Percentiles rank a stretch among this genome's conserved stretches.
phyloP scores from a whole-genome alignment of 1,284 basidiomycete genomes.

The Schizopora paradoxa region DNA sequence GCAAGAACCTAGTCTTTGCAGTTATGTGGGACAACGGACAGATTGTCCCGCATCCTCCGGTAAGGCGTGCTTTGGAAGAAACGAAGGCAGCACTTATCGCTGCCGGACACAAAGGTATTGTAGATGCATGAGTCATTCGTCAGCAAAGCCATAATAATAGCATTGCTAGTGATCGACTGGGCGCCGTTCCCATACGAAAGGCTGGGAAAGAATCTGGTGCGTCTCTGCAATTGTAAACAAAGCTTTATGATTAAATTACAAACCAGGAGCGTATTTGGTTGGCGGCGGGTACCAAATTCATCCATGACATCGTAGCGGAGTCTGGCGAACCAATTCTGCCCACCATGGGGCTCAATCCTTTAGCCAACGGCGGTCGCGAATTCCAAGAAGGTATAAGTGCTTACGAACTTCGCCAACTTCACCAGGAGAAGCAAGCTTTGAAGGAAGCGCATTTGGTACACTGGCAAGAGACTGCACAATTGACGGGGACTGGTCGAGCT shows the following conservation, averaged over 20 bases:
- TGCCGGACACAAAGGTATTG: slow-evolving; percentile 61
- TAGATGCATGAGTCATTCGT: neutral
- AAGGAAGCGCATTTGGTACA: slow-evolving; percentile 45
- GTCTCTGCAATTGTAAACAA: slow-evolving; percentile 16
- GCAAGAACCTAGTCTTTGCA: slow-evolving; percentile 53
- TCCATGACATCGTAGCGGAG: slow-evolving; percentile 26
- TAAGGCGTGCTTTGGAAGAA: slow-evolving; percentile 57
- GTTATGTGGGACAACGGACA: slow-evolving; percentile 60
- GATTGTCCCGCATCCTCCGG: slow-evolving; percentile 62
- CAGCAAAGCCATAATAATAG: neutral
- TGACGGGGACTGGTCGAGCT: slow-evolving; percentile 55
- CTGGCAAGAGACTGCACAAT: slow-evolving; percentile 45
- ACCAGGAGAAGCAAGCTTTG: slow-evolving; percentile 35
- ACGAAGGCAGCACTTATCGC: slow-evolving; percentile 51
- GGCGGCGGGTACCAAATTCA: slow-evolving; percentile 41
- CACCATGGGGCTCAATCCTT: slow-evolving; percentile 39
- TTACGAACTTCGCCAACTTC: slow-evolving; percentile 48
- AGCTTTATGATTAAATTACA: slow-evolving; percentile 2
- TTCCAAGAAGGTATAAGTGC: slow-evolving; percentile 26
- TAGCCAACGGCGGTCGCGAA: too few relatives aligned
- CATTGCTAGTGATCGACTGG: slow-evolving; percentile 30
- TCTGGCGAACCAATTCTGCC: slow-evolving; percentile 49
- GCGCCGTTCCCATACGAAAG: slow-evolving; percentile 38
- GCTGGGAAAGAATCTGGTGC: slow-evolving; percentile 31
- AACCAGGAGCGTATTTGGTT: slow-evolving; percentile 35